Base-by-base conservation (phyloP, 1,284 basidiomycete species). In the Fomitopsis palustris region DNA sequence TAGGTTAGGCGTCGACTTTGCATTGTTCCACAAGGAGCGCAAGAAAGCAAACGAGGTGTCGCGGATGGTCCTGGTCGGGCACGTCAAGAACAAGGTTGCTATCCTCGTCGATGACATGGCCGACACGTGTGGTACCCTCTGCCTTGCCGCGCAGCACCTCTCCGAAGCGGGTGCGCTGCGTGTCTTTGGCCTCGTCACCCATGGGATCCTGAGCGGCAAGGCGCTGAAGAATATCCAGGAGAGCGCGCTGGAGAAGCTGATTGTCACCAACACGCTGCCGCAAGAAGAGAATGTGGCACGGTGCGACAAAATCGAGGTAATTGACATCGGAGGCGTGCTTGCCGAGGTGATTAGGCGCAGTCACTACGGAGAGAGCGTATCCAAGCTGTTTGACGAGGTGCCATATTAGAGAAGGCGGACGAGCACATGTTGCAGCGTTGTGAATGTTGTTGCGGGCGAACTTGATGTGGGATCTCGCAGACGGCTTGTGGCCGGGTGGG, bases 101-200 rank as follows among this genome's bases (percentile, higher is more conserved):
- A 94, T 99, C 63, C 82, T 99, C n/a, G 96, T 99, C 55, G 97
- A 99, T 81, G 97, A 99, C 79, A 99, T 99, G 97, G 95, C 97
- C 55, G 97, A 99, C 76, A 99, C 97, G 43, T 99, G 97, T 72
- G 97, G 97, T 45, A 99, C 97, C 59, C 84, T 99, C 57, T 95
- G 94, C 67, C 82, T 98, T 41, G 97, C 97, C 1, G 92, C 97
- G 3, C 81, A 86, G 64, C 93, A 96, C 68, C 83, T 99, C 45
- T 79, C 90, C 51, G 95, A 98, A 71, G 93, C 94, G 9, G 97
- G 97, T 2, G 96, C 95, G 12, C 76, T 80, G 49, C 86, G 87
- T 72, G 92, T 97, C 59, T 90, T 90, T 70, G 97, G 93, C 61
- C 88, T 99, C 71, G 97, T 98, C 61, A 99, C 97, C 45, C 97